These are phyloP conservation scores for Cladosporium sp. DNA, from an alignment of 2,329 filamentous ascomycete genomes.

Conservation along the genomic window DNA sequence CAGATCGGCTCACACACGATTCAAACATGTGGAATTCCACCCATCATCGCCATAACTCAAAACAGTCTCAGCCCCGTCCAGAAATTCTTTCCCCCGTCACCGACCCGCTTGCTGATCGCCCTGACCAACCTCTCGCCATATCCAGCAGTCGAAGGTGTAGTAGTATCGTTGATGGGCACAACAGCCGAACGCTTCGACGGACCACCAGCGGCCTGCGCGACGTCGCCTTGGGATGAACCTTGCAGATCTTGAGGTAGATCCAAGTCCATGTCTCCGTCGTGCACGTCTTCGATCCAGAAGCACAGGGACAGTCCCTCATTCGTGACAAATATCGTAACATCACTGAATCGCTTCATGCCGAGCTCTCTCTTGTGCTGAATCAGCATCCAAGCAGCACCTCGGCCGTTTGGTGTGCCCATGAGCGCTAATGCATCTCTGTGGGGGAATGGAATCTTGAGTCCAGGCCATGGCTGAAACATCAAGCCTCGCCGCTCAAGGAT, in stretches of 20 bases:
- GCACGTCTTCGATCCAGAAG: neutral
- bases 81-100: neutral
- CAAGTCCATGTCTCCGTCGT: neutral
- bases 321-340: constrained; percentile 3
- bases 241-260: neutral
- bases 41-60: neutral
- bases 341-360: constrained; percentile 18
- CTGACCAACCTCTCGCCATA: neutral
- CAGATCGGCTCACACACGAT: neutral
- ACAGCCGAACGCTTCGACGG: neutral
- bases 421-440: constrained; percentile 10
- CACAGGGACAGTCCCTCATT: neutral
- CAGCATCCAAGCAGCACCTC: constrained; percentile 20
- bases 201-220: neutral
- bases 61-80: neutral
- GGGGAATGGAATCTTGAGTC: neutral
- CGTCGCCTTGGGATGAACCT: neutral
- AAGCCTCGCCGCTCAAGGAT: neutral
- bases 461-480: neutral
- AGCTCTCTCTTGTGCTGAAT: constrained; percentile 23
- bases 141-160: neutral
- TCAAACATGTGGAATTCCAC: neutral
- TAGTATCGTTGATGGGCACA: neutral
- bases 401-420: constrained; percentile 20
- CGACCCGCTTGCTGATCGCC: neutral